These are phyloP conservation scores for Colletotrichum navitas DNA, from an alignment of 2,329 filamentous ascomycete genomes.

Conservation along the genomic window DNA sequence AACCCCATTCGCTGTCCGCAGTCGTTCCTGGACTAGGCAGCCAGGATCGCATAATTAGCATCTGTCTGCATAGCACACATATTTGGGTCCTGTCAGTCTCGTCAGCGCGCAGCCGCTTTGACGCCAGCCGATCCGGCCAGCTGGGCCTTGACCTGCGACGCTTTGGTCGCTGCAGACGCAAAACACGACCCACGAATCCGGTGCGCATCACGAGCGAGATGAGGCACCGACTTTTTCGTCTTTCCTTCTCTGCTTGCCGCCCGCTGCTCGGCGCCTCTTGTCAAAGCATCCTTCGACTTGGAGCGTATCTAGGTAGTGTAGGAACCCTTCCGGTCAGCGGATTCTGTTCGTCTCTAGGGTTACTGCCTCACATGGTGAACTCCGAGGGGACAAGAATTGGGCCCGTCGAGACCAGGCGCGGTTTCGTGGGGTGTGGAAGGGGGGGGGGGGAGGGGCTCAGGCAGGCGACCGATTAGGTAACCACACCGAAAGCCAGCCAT, in stretches of 20 bases:
- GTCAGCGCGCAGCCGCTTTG: conserved; percentile 12
- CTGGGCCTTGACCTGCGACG: conserved; percentile 14
- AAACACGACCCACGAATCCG: background rate
- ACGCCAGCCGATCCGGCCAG: conserved; percentile 4
- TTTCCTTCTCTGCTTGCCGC: background rate
- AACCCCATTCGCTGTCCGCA: background rate
- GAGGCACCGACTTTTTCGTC: background rate
- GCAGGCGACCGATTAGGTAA: background rate
- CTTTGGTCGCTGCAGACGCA: conserved; percentile 20
- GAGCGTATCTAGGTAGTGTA: background rate
- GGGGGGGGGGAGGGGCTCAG: too few relatives aligned
- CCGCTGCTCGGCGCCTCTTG: background rate
- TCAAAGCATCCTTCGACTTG: background rate
- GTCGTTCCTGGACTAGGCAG: background rate
- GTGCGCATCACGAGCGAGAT: background rate
- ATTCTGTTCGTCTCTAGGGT: background rate
- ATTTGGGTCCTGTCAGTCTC: too few relatives aligned
- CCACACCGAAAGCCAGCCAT: background rate
- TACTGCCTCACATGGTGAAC: background rate
- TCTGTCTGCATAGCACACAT: background rate
- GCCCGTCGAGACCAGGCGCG: background rate
- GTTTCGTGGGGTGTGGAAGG: too few relatives aligned
- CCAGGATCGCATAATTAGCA: background rate
- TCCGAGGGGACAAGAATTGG: background rate
- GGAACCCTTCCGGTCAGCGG: too few relatives aligned